phyloP scores from a whole-genome alignment of 805 yeast species.

The Jamesozyma jinghongensis region DNA sequence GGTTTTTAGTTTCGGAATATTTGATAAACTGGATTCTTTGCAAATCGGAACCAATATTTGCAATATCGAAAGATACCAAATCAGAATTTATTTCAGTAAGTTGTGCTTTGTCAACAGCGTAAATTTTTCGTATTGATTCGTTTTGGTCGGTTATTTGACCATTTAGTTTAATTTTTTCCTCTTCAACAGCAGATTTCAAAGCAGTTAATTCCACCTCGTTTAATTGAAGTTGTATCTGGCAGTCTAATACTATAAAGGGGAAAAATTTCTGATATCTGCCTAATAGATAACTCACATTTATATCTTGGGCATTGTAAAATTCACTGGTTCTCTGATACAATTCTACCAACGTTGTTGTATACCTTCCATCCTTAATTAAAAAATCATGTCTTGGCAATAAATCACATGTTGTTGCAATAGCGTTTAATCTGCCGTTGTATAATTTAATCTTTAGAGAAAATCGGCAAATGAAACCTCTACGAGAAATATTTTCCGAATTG shows the following conservation, averaged over 20 bases:
- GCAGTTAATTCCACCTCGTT: no score
- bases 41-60: no score
- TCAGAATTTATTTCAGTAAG: not conserved
- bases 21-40: no score
- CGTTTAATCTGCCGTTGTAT: conserved; percentile 15
- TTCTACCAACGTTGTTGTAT: not conserved
- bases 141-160: no score
- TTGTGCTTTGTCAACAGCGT: no score
- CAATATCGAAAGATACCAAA: no score
- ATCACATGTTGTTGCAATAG: conserved; percentile 14
- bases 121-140: no score
- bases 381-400: not conserved
- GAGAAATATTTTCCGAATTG: conserved; percentile 16
- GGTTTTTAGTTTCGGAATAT: not conserved
- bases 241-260: not conserved
- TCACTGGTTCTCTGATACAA: not conserved
- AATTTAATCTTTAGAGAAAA: conserved; percentile 14
- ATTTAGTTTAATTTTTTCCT: no score
- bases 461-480: conserved; percentile 21
- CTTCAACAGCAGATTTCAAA: no score
- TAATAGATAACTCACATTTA: not conserved
- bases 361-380: not conserved
- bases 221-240: no score
- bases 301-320: not conserved
- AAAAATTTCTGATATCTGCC: not conserved